Evolutionary conservation across 1,284 basidiomycete species (phyloP).

Genomic region (Trichosporon sp.): DNA sequence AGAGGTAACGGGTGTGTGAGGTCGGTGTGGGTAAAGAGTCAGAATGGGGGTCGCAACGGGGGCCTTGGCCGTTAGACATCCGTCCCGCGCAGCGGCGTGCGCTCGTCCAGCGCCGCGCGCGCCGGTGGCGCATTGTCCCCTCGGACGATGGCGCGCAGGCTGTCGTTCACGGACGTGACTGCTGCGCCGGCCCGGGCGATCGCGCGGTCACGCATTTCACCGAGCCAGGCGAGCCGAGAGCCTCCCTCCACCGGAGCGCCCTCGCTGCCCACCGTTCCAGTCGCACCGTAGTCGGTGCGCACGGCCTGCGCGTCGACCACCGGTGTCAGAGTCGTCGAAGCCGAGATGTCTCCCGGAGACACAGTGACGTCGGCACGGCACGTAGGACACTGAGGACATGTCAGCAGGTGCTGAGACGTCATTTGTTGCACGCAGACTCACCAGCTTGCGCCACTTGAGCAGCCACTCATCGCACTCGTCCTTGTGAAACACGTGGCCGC

Average conservation of each 20-base stretch:
- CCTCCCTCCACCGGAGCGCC: neutral
- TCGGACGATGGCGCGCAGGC: constrained; percentile 5
- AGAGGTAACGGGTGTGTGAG: neutral
- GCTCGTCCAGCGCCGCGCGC: neutral
- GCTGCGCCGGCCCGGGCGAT: constrained; percentile 8
- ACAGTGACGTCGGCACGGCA: constrained; percentile 83
- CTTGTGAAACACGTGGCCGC: constrained; percentile 68
- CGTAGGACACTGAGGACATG: constrained; percentile 65
- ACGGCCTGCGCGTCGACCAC: constrained; percentile 14
- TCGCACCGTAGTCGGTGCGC: constrained; percentile 7
- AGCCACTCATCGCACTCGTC: constrained; percentile 86
- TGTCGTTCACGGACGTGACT: constrained; percentile 3
- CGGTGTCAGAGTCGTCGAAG: constrained; percentile 20
- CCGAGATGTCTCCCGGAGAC: constrained; percentile 45
- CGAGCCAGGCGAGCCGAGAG: constrained; percentile 8
- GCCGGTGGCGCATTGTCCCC: neutral
- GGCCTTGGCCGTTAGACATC: neutral
- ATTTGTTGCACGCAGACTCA: constrained; percentile 59
- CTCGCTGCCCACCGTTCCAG: neutral
- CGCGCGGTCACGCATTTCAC: neutral
- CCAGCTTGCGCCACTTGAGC: constrained; percentile 79
- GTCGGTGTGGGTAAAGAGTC: neutral
- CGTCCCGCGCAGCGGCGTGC: constrained; percentile 6
- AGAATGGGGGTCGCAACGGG: neutral
- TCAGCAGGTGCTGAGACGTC: constrained; percentile 3